Evolutionary conservation across 169 alveolate genomes (phyloP).

Genomic region (Cryptosporidium ryanae): DNA sequence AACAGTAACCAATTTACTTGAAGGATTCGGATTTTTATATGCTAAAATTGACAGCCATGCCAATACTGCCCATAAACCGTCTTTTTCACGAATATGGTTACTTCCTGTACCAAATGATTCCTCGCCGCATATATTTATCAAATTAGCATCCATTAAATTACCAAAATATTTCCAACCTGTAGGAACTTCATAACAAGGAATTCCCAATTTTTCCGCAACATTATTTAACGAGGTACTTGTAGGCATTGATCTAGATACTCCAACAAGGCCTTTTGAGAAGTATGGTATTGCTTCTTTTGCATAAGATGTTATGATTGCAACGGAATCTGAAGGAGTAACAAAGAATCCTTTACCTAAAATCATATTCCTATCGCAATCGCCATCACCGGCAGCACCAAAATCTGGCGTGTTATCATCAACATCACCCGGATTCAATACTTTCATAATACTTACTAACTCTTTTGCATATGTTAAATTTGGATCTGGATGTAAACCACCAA

Average conservation of each 20-base stretch:
- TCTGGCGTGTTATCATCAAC: slow-evolving; percentile 84
- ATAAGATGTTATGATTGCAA: slow-evolving; percentile 93
- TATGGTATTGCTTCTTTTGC: slow-evolving; percentile 87
- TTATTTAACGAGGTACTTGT: slow-evolving; percentile 93
- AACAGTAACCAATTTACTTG: slow-evolving; percentile 83
- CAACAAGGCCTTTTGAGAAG: slow-evolving; percentile 84
- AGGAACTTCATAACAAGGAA: slow-evolving; percentile 92
- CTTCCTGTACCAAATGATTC: slow-evolving; percentile 96
- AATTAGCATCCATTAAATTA: slow-evolving; percentile 94
- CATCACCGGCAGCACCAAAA: slow-evolving; percentile 97
- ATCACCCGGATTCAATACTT: slow-evolving; percentile 23
- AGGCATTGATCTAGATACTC: slow-evolving; percentile 97
- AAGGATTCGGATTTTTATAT: slow-evolving; percentile 84
- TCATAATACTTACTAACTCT: slow-evolving; percentile 88
- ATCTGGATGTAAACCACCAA: slow-evolving; percentile 90
- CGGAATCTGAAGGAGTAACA: slow-evolving; percentile 95
- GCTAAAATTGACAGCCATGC: slow-evolving; percentile 94
- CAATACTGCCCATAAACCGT: slow-evolving; percentile 97
- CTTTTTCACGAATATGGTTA: slow-evolving; percentile 94
- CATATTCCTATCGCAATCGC: slow-evolving; percentile 97
- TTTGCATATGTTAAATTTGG: slow-evolving; percentile 94
- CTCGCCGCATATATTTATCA: slow-evolving; percentile 92
- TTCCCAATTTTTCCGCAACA: slow-evolving; percentile 91
- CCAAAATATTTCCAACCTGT: slow-evolving; percentile 98
- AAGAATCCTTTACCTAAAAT: slow-evolving; percentile 90